Percentiles rank a stretch among this genome's conserved stretches.
These are phyloP conservation scores for Rhodotorula sp. DNA, from an alignment of 1,284 basidiomycete genomes.

Conservation along the genomic window DNA sequence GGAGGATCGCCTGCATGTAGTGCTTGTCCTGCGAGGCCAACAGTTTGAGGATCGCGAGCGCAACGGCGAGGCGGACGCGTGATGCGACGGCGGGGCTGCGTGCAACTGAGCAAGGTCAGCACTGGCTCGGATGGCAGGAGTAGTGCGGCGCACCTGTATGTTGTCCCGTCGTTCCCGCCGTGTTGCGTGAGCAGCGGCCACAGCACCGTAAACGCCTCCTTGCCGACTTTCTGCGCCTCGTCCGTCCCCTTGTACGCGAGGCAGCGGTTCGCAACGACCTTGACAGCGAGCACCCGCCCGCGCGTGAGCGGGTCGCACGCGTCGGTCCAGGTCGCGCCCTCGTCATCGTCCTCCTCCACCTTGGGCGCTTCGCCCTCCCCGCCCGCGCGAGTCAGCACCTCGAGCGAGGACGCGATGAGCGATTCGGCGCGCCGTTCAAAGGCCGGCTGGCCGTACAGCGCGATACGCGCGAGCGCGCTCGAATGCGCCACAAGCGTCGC, in stretches of 20 bases:
- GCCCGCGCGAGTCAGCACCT: constrained; percentile 67
- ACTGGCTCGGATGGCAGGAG: too few species aligned
- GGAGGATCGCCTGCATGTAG: constrained; percentile 58
- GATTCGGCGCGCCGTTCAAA: constrained; percentile 76
- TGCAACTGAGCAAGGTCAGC: not conserved
- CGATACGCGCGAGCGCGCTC: constrained; percentile 72
- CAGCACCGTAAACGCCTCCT: constrained; percentile 74
- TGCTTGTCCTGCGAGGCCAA: constrained; percentile 57
- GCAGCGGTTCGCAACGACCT: constrained; percentile 75
- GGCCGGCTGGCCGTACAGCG: constrained; percentile 63
- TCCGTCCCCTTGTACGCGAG: constrained; percentile 63
- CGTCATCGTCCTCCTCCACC: constrained; percentile 43
- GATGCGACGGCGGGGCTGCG: constrained; percentile 42
- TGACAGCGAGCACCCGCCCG: constrained; percentile 73
- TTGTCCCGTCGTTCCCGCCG: constrained; percentile 13
- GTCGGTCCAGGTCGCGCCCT: constrained; percentile 67
- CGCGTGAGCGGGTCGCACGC: constrained; percentile 60
- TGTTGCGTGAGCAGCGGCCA: constrained; percentile 62
- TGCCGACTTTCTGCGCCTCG: constrained; percentile 63
- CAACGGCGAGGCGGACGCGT: constrained; percentile 74
- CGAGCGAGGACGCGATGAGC: constrained; percentile 70
- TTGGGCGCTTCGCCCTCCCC: constrained; percentile 55
- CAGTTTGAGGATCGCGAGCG: constrained; percentile 77
- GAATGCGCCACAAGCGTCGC: constrained; percentile 67
- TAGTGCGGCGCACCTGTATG: constrained; percentile 7